Evolutionary conservation across 345 rosid genomes (phyloP), one percentile per base, ranked within the genome.

Genomic region (Theobroma cacao): DNA sequence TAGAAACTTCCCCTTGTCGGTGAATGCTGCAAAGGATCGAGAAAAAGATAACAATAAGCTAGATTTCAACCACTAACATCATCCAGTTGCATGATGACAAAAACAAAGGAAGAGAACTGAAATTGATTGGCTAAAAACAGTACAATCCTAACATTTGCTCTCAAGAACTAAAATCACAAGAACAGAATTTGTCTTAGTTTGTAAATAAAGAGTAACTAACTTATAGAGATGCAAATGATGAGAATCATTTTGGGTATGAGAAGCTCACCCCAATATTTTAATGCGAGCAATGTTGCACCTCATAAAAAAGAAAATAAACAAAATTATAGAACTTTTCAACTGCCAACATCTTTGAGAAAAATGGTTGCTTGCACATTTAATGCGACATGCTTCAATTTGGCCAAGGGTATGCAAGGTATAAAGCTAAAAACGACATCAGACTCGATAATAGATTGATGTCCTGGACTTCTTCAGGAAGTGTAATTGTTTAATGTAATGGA

Each of bases 1-100:
- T 76, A 95, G 97, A 88, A 95, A 91, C 88, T 95, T 95, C 66
- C 96, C 97, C 82, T 88, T 86, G 55, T 95, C 97, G 52, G 86
- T 85, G 40, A 87, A 85, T 77, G 99, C 99, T 95, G 86, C 55
- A 63, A 73, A 47, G 48, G 62, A 40, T 80, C 48, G 77, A 41
- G 61, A 66, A 60, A 22, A 59, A 36, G 1, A 77, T 1, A 18
- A 1, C 36, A 53, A 69, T 53, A 34, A 64, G 70, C 70, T 24
- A 47, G n/a, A 17, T 31, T 14, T 45, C 31, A 59, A 69, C 34
- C 7, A 43, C 36, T 53, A 18, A 76, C 2, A 53, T 43, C n/a
- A 43, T 45, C 56, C 30, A 58, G 48, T 53, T 74, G 15, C 38
- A 59, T 26, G 43, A 36, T 13, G 6, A 31, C 61, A 72, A 59